Evolutionary conservation across 2,329 filamentous ascomycete species (phyloP).

Genomic region (Geosmithia putterillii): DNA sequence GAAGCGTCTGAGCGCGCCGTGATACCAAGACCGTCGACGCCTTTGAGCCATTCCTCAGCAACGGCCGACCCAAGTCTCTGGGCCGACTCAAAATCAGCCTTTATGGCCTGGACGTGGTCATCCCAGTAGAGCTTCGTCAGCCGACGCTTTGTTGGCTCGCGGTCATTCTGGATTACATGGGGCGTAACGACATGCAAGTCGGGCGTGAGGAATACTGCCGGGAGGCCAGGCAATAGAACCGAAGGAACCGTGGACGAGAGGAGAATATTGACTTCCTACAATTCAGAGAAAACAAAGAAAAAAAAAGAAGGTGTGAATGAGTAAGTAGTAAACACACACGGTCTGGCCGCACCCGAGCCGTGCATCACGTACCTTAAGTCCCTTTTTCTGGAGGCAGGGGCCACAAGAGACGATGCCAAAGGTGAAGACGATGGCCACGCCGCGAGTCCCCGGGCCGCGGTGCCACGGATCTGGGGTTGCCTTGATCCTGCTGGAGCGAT

Average conservation of each 20-base stretch:
- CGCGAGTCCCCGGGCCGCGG: constrained; percentile 47
- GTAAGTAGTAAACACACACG: constrained; percentile 5
- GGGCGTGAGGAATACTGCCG: constrained; percentile 53
- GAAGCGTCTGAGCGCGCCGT: constrained; percentile 46
- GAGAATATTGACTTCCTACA: constrained; percentile 57
- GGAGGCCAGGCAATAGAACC: constrained; percentile 53
- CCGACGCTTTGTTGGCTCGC: constrained; percentile 30
- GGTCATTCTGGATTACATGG: constrained; percentile 36
- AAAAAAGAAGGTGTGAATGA: neutral
- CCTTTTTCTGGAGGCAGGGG: constrained; percentile 45
- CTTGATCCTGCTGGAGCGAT: constrained; percentile 5
- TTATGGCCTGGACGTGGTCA: constrained; percentile 49
- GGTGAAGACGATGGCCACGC: constrained; percentile 56
- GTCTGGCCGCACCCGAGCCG: constrained; percentile 5
- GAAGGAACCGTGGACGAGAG: constrained; percentile 48
- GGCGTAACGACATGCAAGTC: constrained; percentile 49
- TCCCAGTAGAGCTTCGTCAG: constrained; percentile 56
- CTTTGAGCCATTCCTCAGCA: constrained; percentile 69
- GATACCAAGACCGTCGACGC: constrained; percentile 51
- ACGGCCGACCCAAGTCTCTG: constrained; percentile 54
- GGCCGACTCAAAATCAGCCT: constrained; percentile 49
- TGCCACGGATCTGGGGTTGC: constrained; percentile 33
- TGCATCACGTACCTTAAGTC: constrained; percentile 48
- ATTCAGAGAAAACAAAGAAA: neutral
- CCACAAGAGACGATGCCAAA: constrained; percentile 58